phyloP scores from a whole-genome alignment of 495 filamentous ascomycete species.

The Beverwykella pulmonaria region DNA sequence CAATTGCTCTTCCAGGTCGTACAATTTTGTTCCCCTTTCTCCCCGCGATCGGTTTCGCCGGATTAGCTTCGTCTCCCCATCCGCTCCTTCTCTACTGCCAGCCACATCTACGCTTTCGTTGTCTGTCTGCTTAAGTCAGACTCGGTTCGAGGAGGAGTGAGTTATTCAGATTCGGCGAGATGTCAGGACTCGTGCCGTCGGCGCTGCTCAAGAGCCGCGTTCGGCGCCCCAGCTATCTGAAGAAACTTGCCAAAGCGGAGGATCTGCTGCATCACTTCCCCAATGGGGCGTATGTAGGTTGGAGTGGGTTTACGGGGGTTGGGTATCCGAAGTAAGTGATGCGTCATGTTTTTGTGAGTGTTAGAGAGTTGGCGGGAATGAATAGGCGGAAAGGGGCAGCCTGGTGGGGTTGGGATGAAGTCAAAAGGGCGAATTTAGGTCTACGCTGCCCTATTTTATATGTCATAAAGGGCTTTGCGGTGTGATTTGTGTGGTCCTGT shows the following conservation, averaged over 20 bases:
- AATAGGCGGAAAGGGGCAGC: no score
- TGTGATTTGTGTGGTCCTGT: no score
- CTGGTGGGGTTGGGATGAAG: no score
- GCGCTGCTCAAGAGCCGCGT: slow-evolving; percentile 75
- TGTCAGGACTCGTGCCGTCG: slow-evolving; percentile 55
- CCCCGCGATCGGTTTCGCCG: background rate
- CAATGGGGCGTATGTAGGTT: slow-evolving; percentile 80
- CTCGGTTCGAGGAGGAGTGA: no score
- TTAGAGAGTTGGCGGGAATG: no score
- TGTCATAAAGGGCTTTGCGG: no score
- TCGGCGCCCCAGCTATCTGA: slow-evolving; percentile 73
- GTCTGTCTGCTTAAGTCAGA: no score
- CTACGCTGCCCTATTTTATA: no score
- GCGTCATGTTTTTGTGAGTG: background rate
- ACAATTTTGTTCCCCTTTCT: background rate
- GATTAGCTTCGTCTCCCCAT: slow-evolving; percentile 1
- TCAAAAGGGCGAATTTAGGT: no score
- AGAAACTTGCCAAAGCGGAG: slow-evolving; percentile 75
- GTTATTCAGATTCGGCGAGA: background rate
- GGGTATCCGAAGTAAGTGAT: slow-evolving; percentile 79
- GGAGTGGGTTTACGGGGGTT: slow-evolving; percentile 90
- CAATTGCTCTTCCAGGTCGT: no score
- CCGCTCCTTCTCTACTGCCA: background rate
- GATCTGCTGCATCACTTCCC: slow-evolving; percentile 81
- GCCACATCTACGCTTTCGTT: no score